Base-by-base conservation (phyloP, 2,329 filamentous ascomycete species). In the Trematosphaeria pertusa region DNA sequence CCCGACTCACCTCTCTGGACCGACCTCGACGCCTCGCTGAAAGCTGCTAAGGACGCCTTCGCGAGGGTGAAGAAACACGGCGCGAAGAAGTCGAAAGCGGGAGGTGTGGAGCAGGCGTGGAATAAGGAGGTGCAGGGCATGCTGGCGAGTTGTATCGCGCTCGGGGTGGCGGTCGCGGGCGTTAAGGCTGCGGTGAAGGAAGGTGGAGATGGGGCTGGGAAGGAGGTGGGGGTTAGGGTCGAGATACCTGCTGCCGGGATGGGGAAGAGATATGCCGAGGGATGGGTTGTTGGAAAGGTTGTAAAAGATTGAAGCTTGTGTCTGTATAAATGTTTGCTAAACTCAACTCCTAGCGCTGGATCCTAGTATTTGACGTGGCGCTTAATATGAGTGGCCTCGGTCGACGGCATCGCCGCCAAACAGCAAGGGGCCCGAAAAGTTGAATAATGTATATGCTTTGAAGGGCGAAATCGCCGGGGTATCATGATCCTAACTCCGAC, bases 271-370 rank as follows among this genome's bases (percentile, higher is more conserved):
- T 76, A 75, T 65, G 65, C 71, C 19, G 67, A 69, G 35, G 76
- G 73, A 56, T 80, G 77, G 77, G 59, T 74, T 20, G 72, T 80
- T n/a, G 75, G 71, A 4, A 74, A 69, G 54, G 54, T 79, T 31
- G 37, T 54, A 11, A 64, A 62, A 48, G 38, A 19, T 24, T 61
- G 43, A 32, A 18, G n/a, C 3, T 19, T 26, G 4, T 18, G n/a
- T n/a, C n/a, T 3, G 17, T 34, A 11, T 20, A 9, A 10, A 9
- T 11, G 11, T 24, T 17, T 43, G n/a, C 15, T 36, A 33, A 34
- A 18, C 12, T 18, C 37, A 32, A 22, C 5, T 15, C 26, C 20
- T n/a, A n/a, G n/a, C n/a, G n/a, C n/a, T n/a, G n/a, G n/a, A n/a
- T n/a, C n/a, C n/a, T n/a, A n/a, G n/a, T n/a, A n/a, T n/a, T n/a